Conservation (phyloP, 1,284 basidiomycete species). For the Puccinia triticina region DNA sequence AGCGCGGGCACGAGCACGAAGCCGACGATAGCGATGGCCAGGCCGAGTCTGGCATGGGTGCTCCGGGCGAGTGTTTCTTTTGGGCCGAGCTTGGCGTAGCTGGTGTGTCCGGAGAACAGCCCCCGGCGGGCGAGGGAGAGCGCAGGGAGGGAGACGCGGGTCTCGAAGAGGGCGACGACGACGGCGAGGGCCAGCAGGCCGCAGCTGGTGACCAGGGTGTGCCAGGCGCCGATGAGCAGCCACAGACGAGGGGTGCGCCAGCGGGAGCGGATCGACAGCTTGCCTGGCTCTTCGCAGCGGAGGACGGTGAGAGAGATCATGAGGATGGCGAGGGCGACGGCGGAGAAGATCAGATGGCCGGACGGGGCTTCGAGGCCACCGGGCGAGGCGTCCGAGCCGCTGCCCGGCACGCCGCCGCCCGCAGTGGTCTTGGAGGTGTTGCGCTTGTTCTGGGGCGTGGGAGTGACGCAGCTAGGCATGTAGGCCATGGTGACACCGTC, state of each 20-base stretch:
- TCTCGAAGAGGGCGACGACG: conserved; percentile 23
- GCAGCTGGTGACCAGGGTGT: neutral
- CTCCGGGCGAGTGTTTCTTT: neutral
- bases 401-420: neutral
- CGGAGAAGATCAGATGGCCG: conserved; percentile 29
- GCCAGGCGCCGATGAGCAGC: conserved; percentile 35
- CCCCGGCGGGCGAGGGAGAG: neutral
- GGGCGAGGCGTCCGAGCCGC: neutral
- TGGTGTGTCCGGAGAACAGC: neutral
- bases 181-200: neutral
- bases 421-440: neutral
- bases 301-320: conserved; percentile 27
- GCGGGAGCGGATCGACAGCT: conserved; percentile 17
- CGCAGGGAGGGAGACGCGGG: neutral
- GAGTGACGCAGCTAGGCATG: conserved; percentile 32
- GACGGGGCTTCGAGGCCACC: neutral
- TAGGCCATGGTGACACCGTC: conserved; percentile 25
- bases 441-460: conserved; percentile 29
- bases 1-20: conserved; percentile 15
- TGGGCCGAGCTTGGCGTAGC: neutral
- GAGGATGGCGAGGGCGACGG: conserved; percentile 8
- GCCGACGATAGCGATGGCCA: conserved; percentile 16
- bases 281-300: conserved; percentile 36
- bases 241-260: conserved; percentile 39
- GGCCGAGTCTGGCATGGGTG: conserved; percentile 32